Evolutionary conservation across 1,284 basidiomycete genomes (phyloP).

Genomic region (Cutaneotrichosporon curvatum): DNA sequence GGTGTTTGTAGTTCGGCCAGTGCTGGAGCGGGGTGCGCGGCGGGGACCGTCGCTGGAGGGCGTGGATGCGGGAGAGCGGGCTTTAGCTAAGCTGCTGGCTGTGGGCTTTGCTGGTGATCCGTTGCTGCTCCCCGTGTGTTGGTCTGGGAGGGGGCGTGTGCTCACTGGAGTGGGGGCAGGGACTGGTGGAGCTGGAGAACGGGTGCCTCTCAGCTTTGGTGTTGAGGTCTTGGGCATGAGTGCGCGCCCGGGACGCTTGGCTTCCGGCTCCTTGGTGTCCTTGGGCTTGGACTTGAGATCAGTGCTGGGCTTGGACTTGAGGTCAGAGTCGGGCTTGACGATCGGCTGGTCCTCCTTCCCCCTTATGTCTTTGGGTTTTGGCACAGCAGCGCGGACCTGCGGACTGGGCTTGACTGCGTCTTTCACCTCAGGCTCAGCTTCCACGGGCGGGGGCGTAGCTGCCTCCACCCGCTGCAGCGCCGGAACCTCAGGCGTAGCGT

Average conservation of each 20-base stretch:
- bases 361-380: neutral
- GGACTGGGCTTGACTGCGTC: neutral
- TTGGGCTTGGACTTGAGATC: neutral
- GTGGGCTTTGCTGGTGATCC: conserved; percentile 6
- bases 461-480: no score
- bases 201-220: conserved; percentile 1
- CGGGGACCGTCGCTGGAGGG: neutral
- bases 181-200: neutral
- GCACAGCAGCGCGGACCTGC: neutral
- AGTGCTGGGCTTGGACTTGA: no score
- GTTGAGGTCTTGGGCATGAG: conserved; percentile 5
- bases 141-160: neutral
- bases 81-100: conserved; percentile 10
- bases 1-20: neutral
- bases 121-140: neutral
- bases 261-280: neutral
- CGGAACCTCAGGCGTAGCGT: no score
- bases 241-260: neutral
- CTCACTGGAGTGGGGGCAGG: neutral
- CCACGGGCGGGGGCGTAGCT: neutral
- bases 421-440: neutral
- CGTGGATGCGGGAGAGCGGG: neutral
- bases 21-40: neutral
- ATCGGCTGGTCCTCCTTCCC: neutral
- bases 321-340: neutral